These are phyloP conservation scores for Nymphaea thermarum DNA, from an alignment of 164 flowering plant species.

Conservation along the genomic window DNA sequence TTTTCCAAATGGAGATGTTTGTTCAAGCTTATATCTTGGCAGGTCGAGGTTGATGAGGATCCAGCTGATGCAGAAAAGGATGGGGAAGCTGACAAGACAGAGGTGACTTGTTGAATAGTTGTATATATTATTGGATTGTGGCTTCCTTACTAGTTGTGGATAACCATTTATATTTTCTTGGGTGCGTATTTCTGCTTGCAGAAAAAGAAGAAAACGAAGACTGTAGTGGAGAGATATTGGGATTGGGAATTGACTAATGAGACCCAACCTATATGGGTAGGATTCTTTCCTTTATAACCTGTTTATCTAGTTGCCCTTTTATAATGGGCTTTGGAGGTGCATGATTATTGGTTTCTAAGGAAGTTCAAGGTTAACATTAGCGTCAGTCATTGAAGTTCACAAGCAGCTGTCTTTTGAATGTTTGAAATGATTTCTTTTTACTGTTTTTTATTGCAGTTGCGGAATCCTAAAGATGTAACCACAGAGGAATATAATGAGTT, in stretches of 20 bases:
- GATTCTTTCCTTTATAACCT: slow-evolving; percentile 5
- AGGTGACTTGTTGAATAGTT: slow-evolving; percentile 28
- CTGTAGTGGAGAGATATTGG: slow-evolving; percentile 87
- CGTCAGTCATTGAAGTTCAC: too few relatives aligned
- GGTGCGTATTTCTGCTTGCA: slow-evolving; percentile 12
- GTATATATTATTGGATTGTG: not conserved
- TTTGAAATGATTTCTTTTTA: too few relatives aligned
- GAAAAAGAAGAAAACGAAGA: slow-evolving; percentile 95
- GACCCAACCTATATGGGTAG: slow-evolving; percentile 92
- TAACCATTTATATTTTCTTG: not conserved
- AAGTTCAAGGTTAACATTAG: too few relatives aligned
- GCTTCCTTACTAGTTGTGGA: not conserved
- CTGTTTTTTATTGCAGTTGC: slow-evolving; percentile 43
- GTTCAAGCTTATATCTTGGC: not conserved
- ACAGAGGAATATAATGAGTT: slow-evolving; percentile 93
- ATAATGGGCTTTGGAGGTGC: not conserved
- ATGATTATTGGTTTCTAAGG: not conserved
- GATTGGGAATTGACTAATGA: slow-evolving; percentile 94
- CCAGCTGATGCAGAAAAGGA: slow-evolving; percentile 73
- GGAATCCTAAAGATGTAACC: slow-evolving; percentile 78
- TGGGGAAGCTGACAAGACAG: slow-evolving; percentile 49
- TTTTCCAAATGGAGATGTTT: too few relatives aligned
- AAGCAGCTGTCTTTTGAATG: not conserved
- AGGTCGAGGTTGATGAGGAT: slow-evolving; percentile 98
- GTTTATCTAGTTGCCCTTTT: not conserved